A percentile compares a stretch with the other conserved stretches of the same genome.
Evolutionary conservation across 352 stramenopile species (phyloP).

Genomic region (Phytophthora sp.): DNA sequence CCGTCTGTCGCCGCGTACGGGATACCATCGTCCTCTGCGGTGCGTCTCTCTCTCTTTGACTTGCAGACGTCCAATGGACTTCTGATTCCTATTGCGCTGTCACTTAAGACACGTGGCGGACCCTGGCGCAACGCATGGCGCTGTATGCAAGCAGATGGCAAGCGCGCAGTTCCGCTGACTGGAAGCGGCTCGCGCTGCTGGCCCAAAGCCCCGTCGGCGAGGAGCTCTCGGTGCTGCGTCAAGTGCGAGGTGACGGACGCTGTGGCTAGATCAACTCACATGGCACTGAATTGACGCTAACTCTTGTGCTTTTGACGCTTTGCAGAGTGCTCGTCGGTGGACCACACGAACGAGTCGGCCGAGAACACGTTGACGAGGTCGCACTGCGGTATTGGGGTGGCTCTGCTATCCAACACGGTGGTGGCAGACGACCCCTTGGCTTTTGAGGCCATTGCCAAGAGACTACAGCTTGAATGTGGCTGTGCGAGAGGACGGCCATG

Average conservation of each 20-base stretch:
- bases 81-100: slow-evolving; percentile 6
- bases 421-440: slow-evolving; percentile 37
- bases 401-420: slow-evolving; percentile 36
- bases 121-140: slow-evolving; percentile 23
- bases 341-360: slow-evolving; percentile 54
- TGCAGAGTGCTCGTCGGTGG: slow-evolving; percentile 56
- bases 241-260: slow-evolving; percentile 43
- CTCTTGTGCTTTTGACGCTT: background rate
- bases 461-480: slow-evolving; percentile 68
- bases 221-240: slow-evolving; percentile 40
- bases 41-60: slow-evolving; percentile 5
- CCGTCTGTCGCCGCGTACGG: slow-evolving; percentile 14
- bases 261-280: too few relatives aligned
- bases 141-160: slow-evolving; percentile 3
- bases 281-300: too few relatives aligned
- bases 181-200: slow-evolving; percentile 47
- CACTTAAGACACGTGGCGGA: slow-evolving; percentile 45
- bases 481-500: slow-evolving; percentile 66
- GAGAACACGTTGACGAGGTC: slow-evolving; percentile 57
- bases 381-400: slow-evolving; percentile 46
- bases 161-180: slow-evolving; percentile 17
- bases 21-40: slow-evolving; percentile 27
- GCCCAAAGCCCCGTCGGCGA: slow-evolving; percentile 18
- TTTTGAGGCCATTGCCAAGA: slow-evolving; percentile 49
- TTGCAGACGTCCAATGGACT: background rate